Base-by-base conservation (phyloP, 805 yeast genomes). In the Brettanomyces bruxellensis region DNA sequence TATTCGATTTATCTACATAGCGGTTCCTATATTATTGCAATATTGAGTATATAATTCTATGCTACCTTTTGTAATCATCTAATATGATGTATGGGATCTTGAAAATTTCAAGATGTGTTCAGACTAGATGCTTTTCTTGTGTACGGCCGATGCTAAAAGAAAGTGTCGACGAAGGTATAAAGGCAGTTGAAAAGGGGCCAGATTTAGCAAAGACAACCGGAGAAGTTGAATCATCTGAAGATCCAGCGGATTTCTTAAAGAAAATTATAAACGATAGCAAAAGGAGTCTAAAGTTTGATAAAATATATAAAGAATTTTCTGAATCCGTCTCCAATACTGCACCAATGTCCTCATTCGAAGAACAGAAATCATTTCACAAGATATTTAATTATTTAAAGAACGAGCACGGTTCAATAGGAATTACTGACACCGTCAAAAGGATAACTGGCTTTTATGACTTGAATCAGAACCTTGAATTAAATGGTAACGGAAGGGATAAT, bases 301-400 rank as follows among this genome's bases (percentile, higher is more conserved):
- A 36, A 6, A 35, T 43, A 30, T 35, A 43, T 25, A 36, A 35
- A 34, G 45, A 43, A 8, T 45, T 37, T n/a, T 24, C 45, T 18
- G 45, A 13, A 13, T 35, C 37, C 14, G 41, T 38, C 5, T n/a
- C 43, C 22, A 25, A 18, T 4, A 45, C 35, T 11, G 47, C 32
- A 3, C 38, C 41, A 40, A 48, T 57, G 39, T 51, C 64, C 3
- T 60, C 66, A 0, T 54, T 60, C 38, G 62, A 62, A 36, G 67
- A 63, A 43, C 63, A 60, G 44, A 58, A 61, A 43, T 59, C 66
- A 4, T 63, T 62, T 42, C 55, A 60, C 41, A 55, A 54, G 39
- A 59, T 62, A 3, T 59, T 63, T 18, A 56, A 59, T 38, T 59
- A 60, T 45, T 47, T 63, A 40, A 52, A 56, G 42, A 53, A 56